phyloP scores from a whole-genome alignment of 257 asterid genomes.

The Cordia subcordata region DNA sequence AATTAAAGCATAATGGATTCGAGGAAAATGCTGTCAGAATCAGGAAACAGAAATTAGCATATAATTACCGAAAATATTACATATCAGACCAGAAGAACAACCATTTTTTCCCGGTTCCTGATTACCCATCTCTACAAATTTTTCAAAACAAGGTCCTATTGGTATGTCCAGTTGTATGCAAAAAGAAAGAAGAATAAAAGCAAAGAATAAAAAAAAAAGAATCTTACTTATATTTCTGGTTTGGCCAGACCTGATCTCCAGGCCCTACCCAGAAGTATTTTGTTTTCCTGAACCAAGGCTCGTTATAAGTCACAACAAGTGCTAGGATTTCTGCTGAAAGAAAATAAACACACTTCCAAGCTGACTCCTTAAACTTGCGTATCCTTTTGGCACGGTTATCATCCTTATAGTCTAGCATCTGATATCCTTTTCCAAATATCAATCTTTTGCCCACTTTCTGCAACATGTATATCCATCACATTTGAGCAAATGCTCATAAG shows the following conservation, averaged over 20 bases:
- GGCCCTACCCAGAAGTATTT: constrained; percentile 90
- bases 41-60: no score
- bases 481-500: constrained; percentile 11
- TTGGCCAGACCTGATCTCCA: constrained; percentile 84
- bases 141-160: no score
- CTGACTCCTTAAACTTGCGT: constrained; percentile 90
- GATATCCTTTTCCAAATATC: constrained; percentile 65
- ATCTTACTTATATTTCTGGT: constrained; percentile 75
- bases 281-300: constrained; percentile 84
- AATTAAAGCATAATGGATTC: neutral
- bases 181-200: constrained; percentile 4
- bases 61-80: no score
- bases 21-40: no score
- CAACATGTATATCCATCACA: constrained; percentile 23
- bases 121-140: no score
- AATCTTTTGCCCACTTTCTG: constrained; percentile 68
- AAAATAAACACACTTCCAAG: constrained; percentile 88
- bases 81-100: no score
- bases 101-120: no score
- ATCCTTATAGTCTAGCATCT: constrained; percentile 40
- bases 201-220: neutral
- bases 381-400: constrained; percentile 59
- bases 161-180: no score
- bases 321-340: constrained; percentile 89
- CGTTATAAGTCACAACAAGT: constrained; percentile 68